Base-by-base conservation (phyloP, 352 stramenopile species). In the Phytophthora pini region DNA sequence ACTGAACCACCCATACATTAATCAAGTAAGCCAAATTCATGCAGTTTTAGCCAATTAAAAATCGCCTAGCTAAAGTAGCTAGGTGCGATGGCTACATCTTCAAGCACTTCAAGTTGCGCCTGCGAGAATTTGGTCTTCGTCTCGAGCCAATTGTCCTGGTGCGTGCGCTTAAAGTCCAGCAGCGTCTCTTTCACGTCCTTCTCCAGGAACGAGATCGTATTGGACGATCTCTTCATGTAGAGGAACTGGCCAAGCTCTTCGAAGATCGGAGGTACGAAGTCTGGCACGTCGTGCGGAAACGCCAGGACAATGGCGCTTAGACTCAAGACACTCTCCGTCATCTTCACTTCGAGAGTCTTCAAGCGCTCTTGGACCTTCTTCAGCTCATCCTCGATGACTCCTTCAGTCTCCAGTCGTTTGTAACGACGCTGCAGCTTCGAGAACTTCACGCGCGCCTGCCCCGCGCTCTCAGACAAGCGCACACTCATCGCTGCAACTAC, bases 71-170 rank as follows among this genome's bases (percentile, higher is more conserved):
- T 75, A 64, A 90, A 94, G 72, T 94, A 94, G 39, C 76, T 84
- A 0, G 86, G 86, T 0, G 86, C 89, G 57, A 93, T 92, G 39
- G 86, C 68, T 31, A 90, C 78, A 52, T 94, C 86, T 70, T 93
- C 82, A 47, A 90, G 87, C 13, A 89, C 82, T 41, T 89, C 77
- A 31, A 90, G 82, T 59, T 94, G 84, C 27, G 74, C 63, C 11
- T 59, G 47, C 7, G 84, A 79, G 47, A 94, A 89, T 54, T 67
- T 74, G 43, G 62, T 49, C 70, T 92, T 93, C 48, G 77, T 89
- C 70, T 93, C 80, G 27, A 82, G 68, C 86, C 86, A 94, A 64
- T 89, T 92, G 71, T 94, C 86, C 60, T 94, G 86, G 51, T 94
- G 86, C 13, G 84, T 90, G 52, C 86, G 84, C 61, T 91, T 91